Base-by-base conservation (phyloP, 2,329 filamentous ascomycete genomes). In the Curvularia spicifera region DNA sequence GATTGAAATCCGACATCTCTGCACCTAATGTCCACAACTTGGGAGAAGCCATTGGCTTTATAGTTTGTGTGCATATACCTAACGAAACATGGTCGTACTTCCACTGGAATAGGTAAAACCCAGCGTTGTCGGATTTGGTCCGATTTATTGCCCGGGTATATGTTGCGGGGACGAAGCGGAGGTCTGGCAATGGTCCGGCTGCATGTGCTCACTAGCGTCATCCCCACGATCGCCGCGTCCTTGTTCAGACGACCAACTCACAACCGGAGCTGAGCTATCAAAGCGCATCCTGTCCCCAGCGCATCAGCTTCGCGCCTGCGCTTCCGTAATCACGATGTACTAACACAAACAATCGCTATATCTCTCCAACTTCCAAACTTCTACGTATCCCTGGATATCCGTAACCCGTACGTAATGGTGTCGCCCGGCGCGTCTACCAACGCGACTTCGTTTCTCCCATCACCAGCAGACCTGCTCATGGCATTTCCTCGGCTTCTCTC, bases 401-500 rank as follows among this genome's bases (percentile, higher is more conserved):
- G 54, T 43, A 44, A 52, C 24, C 49, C 52, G 44, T 52, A 40
- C 46, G 37, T 64, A 45, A 74, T 74, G 72, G 68, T 70, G 31
- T 51, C 60, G 42, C 39, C 66, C 29, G 57, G 68, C 51, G 64
- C 70, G 50, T 60, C 70, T 56, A 53, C 65, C 46, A 78, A 78
- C 63, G 67, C 67, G 59, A 77, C 66, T 46, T 72, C 72, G n/a
- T 76, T 72, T 33, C 62, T 78, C 29, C 88, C 89, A 2, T 87
- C 87, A 10, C 78, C 90, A 18, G 87, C 86, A 73, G 89, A 91
- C 69, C 79, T 93, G 47, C 82, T 91, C 63, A 82, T 86, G 75
- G 89, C 86, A 18, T 84, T 90, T 4, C 90, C 90, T 49, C 84
- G 90, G 57, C 87, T 93, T 71, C 83, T 91, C 31, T 87, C 84